These are phyloP conservation scores for Trichoderma sp. DNA, from an alignment of 2,329 filamentous ascomycete species.

Conservation along the genomic window DNA sequence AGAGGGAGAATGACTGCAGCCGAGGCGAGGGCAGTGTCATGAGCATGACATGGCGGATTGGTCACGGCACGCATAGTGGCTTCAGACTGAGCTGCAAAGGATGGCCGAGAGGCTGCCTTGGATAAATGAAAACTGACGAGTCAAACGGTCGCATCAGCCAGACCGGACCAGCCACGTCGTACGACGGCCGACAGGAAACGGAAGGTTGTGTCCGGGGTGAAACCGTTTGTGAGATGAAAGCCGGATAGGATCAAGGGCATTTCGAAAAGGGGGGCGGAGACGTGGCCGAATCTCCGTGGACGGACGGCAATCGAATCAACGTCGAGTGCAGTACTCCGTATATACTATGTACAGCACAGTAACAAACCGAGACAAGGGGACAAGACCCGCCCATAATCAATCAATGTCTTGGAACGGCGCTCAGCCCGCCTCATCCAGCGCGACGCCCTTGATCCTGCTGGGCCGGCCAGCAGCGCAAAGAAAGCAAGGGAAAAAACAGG, in stretches of 20 bases:
- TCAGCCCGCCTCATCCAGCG: background rate
- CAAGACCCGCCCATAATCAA: background rate
- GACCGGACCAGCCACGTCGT: background rate
- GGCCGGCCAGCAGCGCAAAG: background rate
- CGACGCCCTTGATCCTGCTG: background rate
- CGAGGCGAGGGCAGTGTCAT: background rate
- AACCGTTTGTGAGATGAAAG: constrained; percentile 18
- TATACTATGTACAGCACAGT: no score
- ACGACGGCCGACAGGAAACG: background rate
- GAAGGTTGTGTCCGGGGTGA: constrained; percentile 6
- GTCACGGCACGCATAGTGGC: constrained; percentile 3
- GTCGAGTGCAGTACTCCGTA: no score
- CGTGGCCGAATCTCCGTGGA: background rate
- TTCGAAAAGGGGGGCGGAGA: background rate
- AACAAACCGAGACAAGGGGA: constrained; percentile 12
- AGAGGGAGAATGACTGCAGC: constrained; percentile 3
- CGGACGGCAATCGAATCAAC: background rate
- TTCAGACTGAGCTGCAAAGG: background rate
- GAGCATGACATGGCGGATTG: background rate
- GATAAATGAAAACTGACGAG: constrained; percentile 19
- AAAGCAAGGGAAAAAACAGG: constrained; percentile 5
- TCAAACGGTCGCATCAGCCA: background rate
- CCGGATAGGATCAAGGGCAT: background rate
- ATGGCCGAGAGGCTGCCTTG: constrained; percentile 8
- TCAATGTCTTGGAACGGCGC: constrained; percentile 15